Base-by-base conservation (phyloP, 148 eudicot species). In the Silene latifolia region DNA sequence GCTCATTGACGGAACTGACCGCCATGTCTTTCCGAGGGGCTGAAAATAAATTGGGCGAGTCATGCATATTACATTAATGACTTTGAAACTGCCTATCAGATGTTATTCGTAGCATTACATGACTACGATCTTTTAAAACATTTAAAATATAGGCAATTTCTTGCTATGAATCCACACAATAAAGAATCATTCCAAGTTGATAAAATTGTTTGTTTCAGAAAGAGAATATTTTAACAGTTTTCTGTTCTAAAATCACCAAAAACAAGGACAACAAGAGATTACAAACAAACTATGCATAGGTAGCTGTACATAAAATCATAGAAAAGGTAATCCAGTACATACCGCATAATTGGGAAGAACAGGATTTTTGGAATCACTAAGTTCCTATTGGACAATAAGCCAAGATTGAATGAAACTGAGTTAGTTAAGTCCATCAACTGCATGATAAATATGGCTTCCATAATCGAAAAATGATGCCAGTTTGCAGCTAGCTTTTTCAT, bases 21-120 rank as follows among this genome's bases (percentile, higher is more conserved):
- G 98, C 98, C 84, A 81, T 82, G n/a, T 96, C 99, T 79, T 91
- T 96, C 86, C 90, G 98, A 69, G 98, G 92, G 24, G 97, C 98
- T 96, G 82, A 78, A 32, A 35, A 35, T n/a, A 53, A 8, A 32
- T 29, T 51, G 42, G 25, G 72, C 35, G 23, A 44, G 63, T 54
- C 72, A 75, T 20, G 35, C n/a, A 66, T 67, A 69, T 51, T 11
- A 74, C 56, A 73, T 48, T 24, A 24, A 10, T 51, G 44, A 21
- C 72, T 67, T 57, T 6, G 20, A 20, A 47, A 47, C 5, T 58
- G 32, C 53, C 72, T 15, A 67, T 66, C 53, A 63, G 23, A 29
- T 46, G 75, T 32, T 59, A 15, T n/a, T 47, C 53, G 3, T 48
- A 9, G 53, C 53, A 12, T 48, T 48, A 12, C 35, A 7, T 57